A percentile compares a stretch with the other conserved stretches of the same genome.
These are phyloP conservation scores for Rauvolfia tetraphylla DNA, from an alignment of 257 asterid genomes.

Conservation along the genomic window DNA sequence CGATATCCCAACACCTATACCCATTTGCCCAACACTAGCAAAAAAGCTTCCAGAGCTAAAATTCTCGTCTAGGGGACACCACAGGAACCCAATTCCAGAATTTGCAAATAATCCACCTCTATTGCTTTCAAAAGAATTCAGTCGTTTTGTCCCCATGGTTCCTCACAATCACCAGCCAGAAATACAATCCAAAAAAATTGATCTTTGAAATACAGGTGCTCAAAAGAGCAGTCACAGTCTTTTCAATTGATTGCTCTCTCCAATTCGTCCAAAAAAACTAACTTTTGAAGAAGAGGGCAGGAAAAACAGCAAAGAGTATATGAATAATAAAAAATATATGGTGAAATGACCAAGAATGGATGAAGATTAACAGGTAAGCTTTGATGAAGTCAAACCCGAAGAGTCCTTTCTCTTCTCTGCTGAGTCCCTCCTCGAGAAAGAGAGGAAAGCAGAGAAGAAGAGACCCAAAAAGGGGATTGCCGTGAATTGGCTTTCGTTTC, in stretches of 20 bases:
- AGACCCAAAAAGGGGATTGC: background rate
- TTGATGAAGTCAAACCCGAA: conserved; percentile 1
- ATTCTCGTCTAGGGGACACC: conserved; percentile 42
- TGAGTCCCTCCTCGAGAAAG: conserved; percentile 2
- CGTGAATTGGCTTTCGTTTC: background rate
- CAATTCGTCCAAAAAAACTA: background rate
- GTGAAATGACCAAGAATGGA: conserved; percentile 13
- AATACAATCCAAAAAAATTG: conserved; percentile 9
- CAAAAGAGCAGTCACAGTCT: background rate
- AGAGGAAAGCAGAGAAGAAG: conserved; percentile 21
- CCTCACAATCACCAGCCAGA: conserved; percentile 5
- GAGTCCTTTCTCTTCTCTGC: conserved; percentile 18
- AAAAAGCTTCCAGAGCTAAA: conserved; percentile 34
- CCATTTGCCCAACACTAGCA: conserved; percentile 48
- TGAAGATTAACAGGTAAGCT: conserved; percentile 25
- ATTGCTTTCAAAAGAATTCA: conserved; percentile 17
- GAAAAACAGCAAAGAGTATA: background rate
- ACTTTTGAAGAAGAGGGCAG: background rate
- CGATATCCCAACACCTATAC: conserved; percentile 32
- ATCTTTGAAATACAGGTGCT: background rate
- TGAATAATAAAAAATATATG: conserved; percentile 1
- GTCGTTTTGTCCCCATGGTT: conserved; percentile 30
- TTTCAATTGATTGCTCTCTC: background rate
- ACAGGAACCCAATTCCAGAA: conserved; percentile 35
- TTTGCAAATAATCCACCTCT: conserved; percentile 21